phyloP scores from a whole-genome alignment of 2,329 filamentous ascomycete genomes.

The Neonectria coccinea region DNA sequence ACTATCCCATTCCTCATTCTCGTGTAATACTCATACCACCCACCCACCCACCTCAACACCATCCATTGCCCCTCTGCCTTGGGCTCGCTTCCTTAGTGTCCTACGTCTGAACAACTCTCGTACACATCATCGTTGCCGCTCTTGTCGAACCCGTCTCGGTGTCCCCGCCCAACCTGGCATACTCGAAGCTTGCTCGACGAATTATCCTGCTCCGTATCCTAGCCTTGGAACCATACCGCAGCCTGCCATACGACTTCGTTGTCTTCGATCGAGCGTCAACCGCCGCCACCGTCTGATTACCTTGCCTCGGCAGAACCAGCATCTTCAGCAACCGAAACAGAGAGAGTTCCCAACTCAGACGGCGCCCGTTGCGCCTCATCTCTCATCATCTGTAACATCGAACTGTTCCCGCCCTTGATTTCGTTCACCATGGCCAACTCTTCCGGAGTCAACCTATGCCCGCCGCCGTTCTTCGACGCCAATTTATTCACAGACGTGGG shows the following conservation, averaged over 20 bases:
- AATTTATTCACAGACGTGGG: conserved; percentile 67
- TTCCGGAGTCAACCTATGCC: conserved; percentile 66
- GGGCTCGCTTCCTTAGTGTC: conserved; percentile 21
- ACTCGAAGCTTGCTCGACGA: conserved; percentile 18
- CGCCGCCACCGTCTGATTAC: conserved; percentile 1
- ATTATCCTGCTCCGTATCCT: conserved; percentile 22
- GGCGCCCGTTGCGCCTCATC: conserved; percentile 25
- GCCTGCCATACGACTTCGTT: conserved; percentile 1
- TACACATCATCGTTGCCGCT: conserved; percentile 17
- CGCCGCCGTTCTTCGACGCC: conserved; percentile 76
- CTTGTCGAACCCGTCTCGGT: conserved; percentile 27
- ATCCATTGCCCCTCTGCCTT: conserved; percentile 4
- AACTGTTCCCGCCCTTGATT: conserved; percentile 14
- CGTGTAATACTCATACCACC: conserved; percentile 28
- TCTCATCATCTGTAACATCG: conserved; percentile 2
- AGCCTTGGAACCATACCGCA: conserved; percentile 7
- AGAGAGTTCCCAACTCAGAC: conserved; percentile 12
- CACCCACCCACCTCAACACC: not conserved
- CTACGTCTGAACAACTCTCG: conserved; percentile 15
- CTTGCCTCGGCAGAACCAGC: conserved; percentile 12
- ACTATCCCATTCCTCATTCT: conserved; percentile 22
- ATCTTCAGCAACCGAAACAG: conserved; percentile 11
- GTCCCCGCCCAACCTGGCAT: conserved; percentile 23
- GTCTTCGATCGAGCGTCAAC: conserved; percentile 14
- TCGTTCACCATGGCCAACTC: conserved; percentile 46